These are phyloP conservation scores for Yamadazyma kanchanaburiensis DNA, from an alignment of 1,139 yeast species.

Conservation along the genomic window DNA sequence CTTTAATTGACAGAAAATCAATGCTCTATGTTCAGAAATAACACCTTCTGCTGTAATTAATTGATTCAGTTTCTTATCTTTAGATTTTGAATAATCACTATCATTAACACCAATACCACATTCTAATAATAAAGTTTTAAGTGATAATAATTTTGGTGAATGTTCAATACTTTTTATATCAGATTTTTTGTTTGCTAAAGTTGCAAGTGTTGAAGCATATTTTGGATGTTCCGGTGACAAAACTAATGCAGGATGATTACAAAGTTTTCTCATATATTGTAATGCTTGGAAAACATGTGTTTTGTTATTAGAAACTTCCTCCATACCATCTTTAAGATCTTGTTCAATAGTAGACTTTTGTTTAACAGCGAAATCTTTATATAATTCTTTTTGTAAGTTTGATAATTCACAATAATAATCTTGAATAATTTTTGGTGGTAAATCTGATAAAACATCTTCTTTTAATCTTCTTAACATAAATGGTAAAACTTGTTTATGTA, in stretches of 20 bases:
- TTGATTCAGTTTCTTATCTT: conserved; percentile 26
- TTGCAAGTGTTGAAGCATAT: conserved; percentile 57
- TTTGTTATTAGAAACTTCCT: conserved; percentile 51
- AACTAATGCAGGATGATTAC: conserved; percentile 97
- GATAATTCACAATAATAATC: conserved; percentile 96
- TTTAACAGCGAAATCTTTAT: conserved; percentile 86
- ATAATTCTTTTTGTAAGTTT: conserved; percentile 81
- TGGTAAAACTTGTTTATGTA: conserved; percentile 95
- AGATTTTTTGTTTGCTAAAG: conserved; percentile 57
- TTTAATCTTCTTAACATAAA: conserved; percentile 93
- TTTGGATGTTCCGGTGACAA: conserved; percentile 84
- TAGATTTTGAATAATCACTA: conserved; percentile 31
- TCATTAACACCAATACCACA: conserved; percentile 88
- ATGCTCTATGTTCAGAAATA: conserved; percentile 92
- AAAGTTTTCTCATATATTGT: conserved; percentile 94
- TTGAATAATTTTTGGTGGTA: conserved; percentile 97
- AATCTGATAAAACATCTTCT: conserved; percentile 92
- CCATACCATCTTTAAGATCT: conserved; percentile 47
- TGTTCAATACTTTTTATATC: conserved; percentile 71
- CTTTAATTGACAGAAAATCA: conserved; percentile 92
- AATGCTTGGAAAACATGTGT: conserved; percentile 97
- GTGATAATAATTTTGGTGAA: conserved; percentile 86
- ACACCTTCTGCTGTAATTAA: conserved; percentile 60
- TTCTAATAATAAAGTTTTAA: conserved; percentile 77
- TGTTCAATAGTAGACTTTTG: conserved; percentile 72